Conservation (phyloP, 352 stramenopile species). For the Bremia lactucae region DNA sequence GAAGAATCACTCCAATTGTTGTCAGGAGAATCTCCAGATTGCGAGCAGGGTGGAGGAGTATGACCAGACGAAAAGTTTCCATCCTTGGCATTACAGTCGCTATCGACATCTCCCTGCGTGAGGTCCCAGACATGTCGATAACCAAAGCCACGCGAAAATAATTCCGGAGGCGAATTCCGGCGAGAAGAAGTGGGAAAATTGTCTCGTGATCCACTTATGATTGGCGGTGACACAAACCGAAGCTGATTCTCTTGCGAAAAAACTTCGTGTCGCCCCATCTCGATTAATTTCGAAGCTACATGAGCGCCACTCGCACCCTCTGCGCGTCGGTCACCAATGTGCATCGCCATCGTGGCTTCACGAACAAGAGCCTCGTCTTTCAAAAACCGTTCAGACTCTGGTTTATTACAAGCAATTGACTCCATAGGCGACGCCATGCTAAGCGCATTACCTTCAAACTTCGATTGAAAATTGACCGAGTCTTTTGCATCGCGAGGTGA, state of each 20-base stretch:
- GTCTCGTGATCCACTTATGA: conserved; percentile 31
- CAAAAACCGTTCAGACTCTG: conserved; percentile 6
- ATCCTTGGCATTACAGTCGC: conserved; percentile 6
- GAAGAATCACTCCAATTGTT: too few species aligned
- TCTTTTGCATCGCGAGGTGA: conserved; percentile 26
- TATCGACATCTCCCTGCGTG: conserved; percentile 7
- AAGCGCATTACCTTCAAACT: conserved; percentile 5
- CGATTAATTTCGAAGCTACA: background rate
- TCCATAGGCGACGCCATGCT: conserved; percentile 5
- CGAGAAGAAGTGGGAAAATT: conserved; percentile 28
- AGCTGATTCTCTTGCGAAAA: conserved; percentile 7
- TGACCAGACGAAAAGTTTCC: conserved; percentile 32
- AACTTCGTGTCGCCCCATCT: conserved; percentile 4
- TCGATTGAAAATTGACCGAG: conserved; percentile 11
- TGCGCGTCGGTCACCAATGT: too few species aligned
- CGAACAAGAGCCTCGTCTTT: conserved; percentile 17
- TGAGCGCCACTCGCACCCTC: background rate
- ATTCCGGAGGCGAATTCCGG: conserved; percentile 55
- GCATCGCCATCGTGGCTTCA: conserved; percentile 14
- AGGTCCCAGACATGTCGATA: conserved; percentile 18
- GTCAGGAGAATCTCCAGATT: too few species aligned
- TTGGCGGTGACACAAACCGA: conserved; percentile 40
- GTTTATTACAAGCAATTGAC: conserved; percentile 14
- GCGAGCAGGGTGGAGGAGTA: conserved; percentile 19
- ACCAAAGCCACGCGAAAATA: conserved; percentile 48